These are phyloP conservation scores for Mycena indigotica DNA, from an alignment of 768 basidiomycete genomes.

Conservation along the genomic window DNA sequence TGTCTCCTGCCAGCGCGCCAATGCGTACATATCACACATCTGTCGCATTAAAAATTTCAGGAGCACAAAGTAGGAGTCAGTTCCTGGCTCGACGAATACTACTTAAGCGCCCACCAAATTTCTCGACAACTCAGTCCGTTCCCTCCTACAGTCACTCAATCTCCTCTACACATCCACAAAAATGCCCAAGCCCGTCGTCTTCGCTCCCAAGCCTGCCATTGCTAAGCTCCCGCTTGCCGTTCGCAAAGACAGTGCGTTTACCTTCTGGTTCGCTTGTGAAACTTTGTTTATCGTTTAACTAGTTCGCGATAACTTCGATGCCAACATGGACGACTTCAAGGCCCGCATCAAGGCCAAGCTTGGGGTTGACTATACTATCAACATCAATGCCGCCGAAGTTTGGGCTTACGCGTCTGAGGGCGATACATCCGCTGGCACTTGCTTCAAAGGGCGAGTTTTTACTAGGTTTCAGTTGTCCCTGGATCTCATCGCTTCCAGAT, in stretches of 20 bases:
- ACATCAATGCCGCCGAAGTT: conserved; percentile 38
- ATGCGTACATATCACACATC: neutral
- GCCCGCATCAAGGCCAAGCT: conserved; percentile 31
- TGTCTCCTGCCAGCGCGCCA: neutral
- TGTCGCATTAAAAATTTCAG: neutral
- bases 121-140: too few relatives aligned
- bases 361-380: conserved; percentile 33
- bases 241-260: conserved; percentile 38
- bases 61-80: neutral
- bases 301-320: conserved; percentile 45
- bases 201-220: conserved; percentile 35
- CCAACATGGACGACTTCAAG: conserved; percentile 38
- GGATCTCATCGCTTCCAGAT: conserved; percentile 26
- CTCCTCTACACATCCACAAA: neutral
- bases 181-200: conserved; percentile 25
- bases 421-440: conserved; percentile 27
- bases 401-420: conserved; percentile 36
- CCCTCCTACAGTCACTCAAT: too few relatives aligned
- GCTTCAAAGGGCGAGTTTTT: conserved; percentile 28
- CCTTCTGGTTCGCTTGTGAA: neutral
- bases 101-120: neutral
- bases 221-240: conserved; percentile 40
- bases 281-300: neutral
- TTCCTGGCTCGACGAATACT: neutral
- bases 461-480: neutral